Conservation (phyloP, 2,329 filamentous ascomycete genomes). For the Berkeleyomyces rouxiae region DNA sequence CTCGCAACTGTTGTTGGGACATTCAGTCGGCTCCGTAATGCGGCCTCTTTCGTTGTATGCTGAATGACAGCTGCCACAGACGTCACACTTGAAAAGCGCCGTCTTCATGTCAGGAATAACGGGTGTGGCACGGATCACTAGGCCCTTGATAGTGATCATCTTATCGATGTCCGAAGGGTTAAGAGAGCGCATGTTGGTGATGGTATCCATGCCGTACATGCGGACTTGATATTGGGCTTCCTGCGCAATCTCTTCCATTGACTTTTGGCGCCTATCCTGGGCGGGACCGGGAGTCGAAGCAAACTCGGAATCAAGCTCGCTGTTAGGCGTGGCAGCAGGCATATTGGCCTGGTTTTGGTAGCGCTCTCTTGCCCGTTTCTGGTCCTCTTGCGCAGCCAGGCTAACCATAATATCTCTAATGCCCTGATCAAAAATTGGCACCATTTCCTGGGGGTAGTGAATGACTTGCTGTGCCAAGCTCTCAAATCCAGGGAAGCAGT, state of each 20-base stretch:
- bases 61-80: conserved; percentile 80
- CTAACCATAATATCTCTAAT: conserved; percentile 90
- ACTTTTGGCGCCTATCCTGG: conserved; percentile 32
- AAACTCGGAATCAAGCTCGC: conserved; percentile 28
- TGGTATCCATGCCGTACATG: conserved; percentile 73
- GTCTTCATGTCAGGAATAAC: conserved; percentile 99
- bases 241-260: conserved; percentile 66
- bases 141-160: conserved; percentile 81
- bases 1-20: conserved; percentile 64
- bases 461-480: conserved; percentile 95
- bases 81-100: conserved; percentile 89
- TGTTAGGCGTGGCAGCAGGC: conserved; percentile 19
- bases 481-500: conserved; percentile 76
- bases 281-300: conserved; percentile 21
- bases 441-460: conserved; percentile 87
- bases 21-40: conserved; percentile 85
- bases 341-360: conserved; percentile 40
- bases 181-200: conserved; percentile 81
- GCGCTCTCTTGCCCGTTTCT: conserved; percentile 24
- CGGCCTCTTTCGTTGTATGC: conserved; percentile 90
- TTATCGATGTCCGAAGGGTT: conserved; percentile 97
- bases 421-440: conserved; percentile 88
- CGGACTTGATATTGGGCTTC: conserved; percentile 69
- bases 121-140: conserved; percentile 88
- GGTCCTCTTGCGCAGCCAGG: conserved; percentile 64